These are phyloP conservation scores for Barnettozyma populi DNA, from an alignment of 805 yeast species.

Conservation along the genomic window DNA sequence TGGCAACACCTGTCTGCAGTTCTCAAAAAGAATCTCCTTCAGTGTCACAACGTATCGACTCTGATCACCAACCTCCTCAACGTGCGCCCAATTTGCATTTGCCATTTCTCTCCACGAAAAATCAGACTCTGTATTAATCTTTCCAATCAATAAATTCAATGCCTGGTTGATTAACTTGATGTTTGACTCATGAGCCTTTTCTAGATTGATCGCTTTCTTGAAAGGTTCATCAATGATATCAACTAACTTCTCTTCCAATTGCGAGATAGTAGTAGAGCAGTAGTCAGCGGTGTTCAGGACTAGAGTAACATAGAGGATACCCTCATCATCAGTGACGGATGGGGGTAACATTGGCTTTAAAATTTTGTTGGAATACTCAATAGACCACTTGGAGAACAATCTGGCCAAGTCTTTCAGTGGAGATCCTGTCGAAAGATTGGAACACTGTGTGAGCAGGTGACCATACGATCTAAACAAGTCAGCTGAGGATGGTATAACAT, in stretches of 20 bases:
- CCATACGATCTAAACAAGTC: slow-evolving; percentile 80
- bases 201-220: slow-evolving; percentile 45
- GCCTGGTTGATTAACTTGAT: slow-evolving; percentile 53
- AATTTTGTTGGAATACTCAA: slow-evolving; percentile 49
- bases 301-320: slow-evolving; percentile 60
- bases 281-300: slow-evolving; percentile 88
- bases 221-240: slow-evolving; percentile 37
- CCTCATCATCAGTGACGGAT: slow-evolving; percentile 43
- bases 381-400: slow-evolving; percentile 62
- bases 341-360: slow-evolving; percentile 46
- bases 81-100: slow-evolving; percentile 66
- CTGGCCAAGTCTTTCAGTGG: slow-evolving; percentile 40
- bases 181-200: slow-evolving; percentile 49
- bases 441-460: slow-evolving; percentile 62
- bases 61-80: slow-evolving; percentile 62
- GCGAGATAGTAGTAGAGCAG: slow-evolving; percentile 70
- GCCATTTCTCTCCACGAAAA: slow-evolving; percentile 81
- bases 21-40: slow-evolving; percentile 39
- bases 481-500: slow-evolving; percentile 80
- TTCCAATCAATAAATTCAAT: slow-evolving; percentile 47
- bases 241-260: slow-evolving; percentile 59
- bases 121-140: slow-evolving; percentile 55
- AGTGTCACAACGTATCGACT: slow-evolving; percentile 65
- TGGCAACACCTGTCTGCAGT: slow-evolving; percentile 44
- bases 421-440: slow-evolving; percentile 44